Base-by-base conservation (phyloP, 75 land plant genomes). In the Picea sitchensis region DNA sequence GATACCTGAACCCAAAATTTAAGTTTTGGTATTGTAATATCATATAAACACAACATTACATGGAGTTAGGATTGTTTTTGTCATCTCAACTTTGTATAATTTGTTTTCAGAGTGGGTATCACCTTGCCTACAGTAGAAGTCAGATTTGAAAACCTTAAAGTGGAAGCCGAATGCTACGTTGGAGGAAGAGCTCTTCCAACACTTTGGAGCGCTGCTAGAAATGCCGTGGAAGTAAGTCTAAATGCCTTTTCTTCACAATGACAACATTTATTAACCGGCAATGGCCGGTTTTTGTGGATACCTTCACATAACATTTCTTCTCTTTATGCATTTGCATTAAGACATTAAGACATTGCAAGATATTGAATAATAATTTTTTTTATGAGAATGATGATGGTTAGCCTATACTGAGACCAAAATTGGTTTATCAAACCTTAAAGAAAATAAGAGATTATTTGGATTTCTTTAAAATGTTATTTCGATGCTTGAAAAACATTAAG, bases 71-170 rank as follows among this genome's bases (percentile, higher is more conserved):
- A 69, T 17, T 41, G 41, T 20, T 20, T 71, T 20, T 18, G n/a
- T 20, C 36, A n/a, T 71, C 56, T 71, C 18, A 71, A 71, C n/a
- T 44, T 8, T 71, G 54, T 71, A 41, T 44, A 71, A 71, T 71
- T 44, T 71, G 54, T 44, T 61, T 14, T 20, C 86, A 89, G 91
- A 41, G 91, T 89, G 30, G 91, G 90, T 21, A 79, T 89, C 61
- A 79, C 88, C 7, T 38, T 84, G 36, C 91, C 91, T 6, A 87
- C 80, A 30, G 81, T 89, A 8, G 91, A 89, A 75, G 87, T 89
- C 12, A 79, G 91, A 59, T 89, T 76, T 73, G 82, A 89, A 80
- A 54, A 87, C 77, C 75, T 89, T 18, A 26, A 73, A 61, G 65
- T 89, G 17, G 79, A 84, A 38, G 91, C 90, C 3, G 75, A 80